phyloP scores from a whole-genome alignment of 805 yeast species.

The Candida corydali region DNA sequence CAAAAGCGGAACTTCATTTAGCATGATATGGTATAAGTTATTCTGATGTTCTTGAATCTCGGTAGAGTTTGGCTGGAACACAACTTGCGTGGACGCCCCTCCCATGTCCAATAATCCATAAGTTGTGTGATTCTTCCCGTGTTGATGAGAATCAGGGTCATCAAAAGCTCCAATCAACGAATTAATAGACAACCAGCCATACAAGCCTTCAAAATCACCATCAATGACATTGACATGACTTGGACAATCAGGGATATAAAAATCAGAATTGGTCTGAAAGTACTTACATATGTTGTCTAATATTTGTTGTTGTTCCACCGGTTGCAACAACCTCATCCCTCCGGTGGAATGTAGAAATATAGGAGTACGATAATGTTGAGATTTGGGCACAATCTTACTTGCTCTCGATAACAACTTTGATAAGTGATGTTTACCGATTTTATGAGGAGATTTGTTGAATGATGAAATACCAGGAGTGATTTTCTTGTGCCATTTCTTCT shows the following conservation, averaged over 20 bases:
- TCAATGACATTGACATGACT: constrained; percentile 57
- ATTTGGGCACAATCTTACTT: constrained; percentile 50
- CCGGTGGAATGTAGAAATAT: constrained; percentile 68
- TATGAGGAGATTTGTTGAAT: constrained; percentile 44
- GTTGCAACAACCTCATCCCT: constrained; percentile 57
- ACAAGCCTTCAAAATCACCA: constrained; percentile 64
- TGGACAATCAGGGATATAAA: constrained; percentile 58
- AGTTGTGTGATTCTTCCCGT: constrained; percentile 43
- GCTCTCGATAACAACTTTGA: constrained; percentile 46
- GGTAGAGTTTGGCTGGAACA: constrained; percentile 52
- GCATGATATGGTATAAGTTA: constrained; percentile 42
- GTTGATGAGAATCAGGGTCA: constrained; percentile 31
- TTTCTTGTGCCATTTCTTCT: constrained; percentile 46
- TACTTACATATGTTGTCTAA: constrained; percentile 48
- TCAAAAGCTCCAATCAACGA: constrained; percentile 47
- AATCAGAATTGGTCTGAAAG: constrained; percentile 42
- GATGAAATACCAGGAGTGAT: constrained; percentile 57
- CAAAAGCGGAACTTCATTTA: constrained; percentile 37
- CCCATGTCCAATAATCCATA: constrained; percentile 62
- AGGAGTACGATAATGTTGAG: constrained; percentile 62
- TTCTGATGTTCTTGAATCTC: constrained; percentile 43
- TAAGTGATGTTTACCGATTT: constrained; percentile 50
- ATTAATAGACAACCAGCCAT: constrained; percentile 65
- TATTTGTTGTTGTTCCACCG: constrained; percentile 45
- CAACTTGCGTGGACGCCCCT: constrained; percentile 63